Percentiles rank a stretch among this genome's conserved stretches.
Evolutionary conservation across 345 rosid species (phyloP).

Genomic region (Cardiospermum halicacabum): DNA sequence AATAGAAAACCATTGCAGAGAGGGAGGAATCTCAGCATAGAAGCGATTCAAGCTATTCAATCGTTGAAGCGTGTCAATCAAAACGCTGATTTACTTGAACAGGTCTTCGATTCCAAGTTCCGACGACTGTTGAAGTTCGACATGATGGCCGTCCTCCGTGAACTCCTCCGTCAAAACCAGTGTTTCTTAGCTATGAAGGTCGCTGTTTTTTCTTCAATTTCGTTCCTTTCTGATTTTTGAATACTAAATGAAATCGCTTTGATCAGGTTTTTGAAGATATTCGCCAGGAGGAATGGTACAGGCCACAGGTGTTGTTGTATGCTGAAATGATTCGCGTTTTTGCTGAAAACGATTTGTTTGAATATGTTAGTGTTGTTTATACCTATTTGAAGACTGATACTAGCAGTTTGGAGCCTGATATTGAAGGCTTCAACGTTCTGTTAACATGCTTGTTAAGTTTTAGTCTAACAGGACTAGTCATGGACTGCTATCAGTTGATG

Average conservation of each 20-base stretch:
- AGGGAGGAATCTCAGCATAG: conserved; percentile 81
- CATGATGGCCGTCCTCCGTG: conserved; percentile 77
- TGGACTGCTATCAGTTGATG: conserved; percentile 63
- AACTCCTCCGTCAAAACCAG: conserved; percentile 70
- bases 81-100: conserved; percentile 20
- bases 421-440: conserved; percentile 47
- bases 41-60: conserved; percentile 77
- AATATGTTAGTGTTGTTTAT: conserved; percentile 41
- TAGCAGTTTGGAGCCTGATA: conserved; percentile 37
- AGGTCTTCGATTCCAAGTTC: conserved; percentile 41
- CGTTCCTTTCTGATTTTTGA: background rate
- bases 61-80: conserved; percentile 59
- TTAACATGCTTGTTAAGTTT: conserved; percentile 42
- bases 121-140: conserved; percentile 71
- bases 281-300: conserved; percentile 68
- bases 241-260: background rate
- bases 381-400: conserved; percentile 37
- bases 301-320: conserved; percentile 52
- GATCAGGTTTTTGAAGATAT: conserved; percentile 65
- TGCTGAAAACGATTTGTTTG: conserved; percentile 44
- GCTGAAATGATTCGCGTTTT: conserved; percentile 51
- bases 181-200: conserved; percentile 64
- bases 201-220: background rate
- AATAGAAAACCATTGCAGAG: conserved; percentile 71
- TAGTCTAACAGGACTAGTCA: conserved; percentile 35